These are phyloP conservation scores for Cryptococcus sp. DNA, from an alignment of 1,284 basidiomycete species.

Conservation along the genomic window DNA sequence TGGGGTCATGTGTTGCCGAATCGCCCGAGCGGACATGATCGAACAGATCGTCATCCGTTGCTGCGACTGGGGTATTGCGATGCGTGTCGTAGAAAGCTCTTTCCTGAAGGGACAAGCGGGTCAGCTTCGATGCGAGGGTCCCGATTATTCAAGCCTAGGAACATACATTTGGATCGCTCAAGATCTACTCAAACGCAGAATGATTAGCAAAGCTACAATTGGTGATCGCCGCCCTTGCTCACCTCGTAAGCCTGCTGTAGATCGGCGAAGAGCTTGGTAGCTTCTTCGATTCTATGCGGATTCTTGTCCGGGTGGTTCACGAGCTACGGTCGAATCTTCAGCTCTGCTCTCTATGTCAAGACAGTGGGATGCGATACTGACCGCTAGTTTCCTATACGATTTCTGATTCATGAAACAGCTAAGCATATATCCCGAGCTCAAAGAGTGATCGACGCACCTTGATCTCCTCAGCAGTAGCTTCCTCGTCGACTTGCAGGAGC, in stretches of 20 bases:
- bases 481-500: constrained; percentile 74
- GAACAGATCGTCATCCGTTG: constrained; percentile 80
- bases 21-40: constrained; percentile 77
- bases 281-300: constrained; percentile 74
- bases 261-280: constrained; percentile 83
- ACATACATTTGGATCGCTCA: constrained; percentile 87
- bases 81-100: constrained; percentile 99
- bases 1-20: constrained; percentile 43
- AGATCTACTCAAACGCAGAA: constrained; percentile 59
- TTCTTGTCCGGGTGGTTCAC: constrained; percentile 91
- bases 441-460: constrained; percentile 60
- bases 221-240: constrained; percentile 8
- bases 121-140: neutral
- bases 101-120: constrained; percentile 64
- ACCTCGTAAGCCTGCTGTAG: constrained; percentile 96
- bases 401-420: constrained; percentile 56
- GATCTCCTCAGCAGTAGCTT: constrained; percentile 82
- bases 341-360: neutral
- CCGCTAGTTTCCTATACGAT: constrained; percentile 77
- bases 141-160: neutral
- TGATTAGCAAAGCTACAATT: neutral
- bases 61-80: constrained; percentile 77
- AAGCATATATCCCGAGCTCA: neutral
- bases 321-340: constrained; percentile 51
- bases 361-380: constrained; percentile 26